These are phyloP conservation scores for Tremella fuciformis DNA, from an alignment of 768 basidiomycete species.

Conservation along the genomic window DNA sequence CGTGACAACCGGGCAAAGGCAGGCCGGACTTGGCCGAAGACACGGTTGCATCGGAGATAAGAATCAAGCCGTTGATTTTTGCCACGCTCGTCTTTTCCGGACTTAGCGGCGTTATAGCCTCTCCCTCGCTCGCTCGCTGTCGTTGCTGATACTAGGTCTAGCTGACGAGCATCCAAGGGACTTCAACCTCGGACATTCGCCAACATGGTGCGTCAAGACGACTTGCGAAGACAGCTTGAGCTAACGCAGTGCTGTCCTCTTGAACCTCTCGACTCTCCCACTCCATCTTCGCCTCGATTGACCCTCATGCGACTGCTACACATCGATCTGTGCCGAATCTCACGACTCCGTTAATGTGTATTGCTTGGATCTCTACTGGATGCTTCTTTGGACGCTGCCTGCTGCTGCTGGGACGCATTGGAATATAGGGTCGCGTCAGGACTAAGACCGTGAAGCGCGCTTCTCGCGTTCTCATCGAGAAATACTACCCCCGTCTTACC, in stretches of 20 bases:
- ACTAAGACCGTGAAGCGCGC: slow-evolving; percentile 99
- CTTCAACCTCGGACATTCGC: no score
- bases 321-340: no score
- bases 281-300: no score
- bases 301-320: no score
- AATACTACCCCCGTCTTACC: slow-evolving; percentile 99
- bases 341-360: neutral
- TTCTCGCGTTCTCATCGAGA: slow-evolving; percentile 97
- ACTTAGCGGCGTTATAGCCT: neutral
- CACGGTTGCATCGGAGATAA: slow-evolving; percentile 2
- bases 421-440: slow-evolving; percentile 87
- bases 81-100: neutral
- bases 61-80: neutral
- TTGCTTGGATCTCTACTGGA: neutral
- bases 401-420: neutral
- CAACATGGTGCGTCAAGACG: no score
- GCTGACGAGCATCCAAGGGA: no score
- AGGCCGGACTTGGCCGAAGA: neutral
- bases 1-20: no score
- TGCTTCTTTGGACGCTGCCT: neutral
- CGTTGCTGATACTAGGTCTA: no score
- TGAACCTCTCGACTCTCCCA: no score
- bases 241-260: no score
- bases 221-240: no score
- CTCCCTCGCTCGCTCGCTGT: neutral